Percentiles rank a stretch among this genome's conserved stretches.
Evolutionary conservation across 352 stramenopile genomes (phyloP).

Genomic region (Chrysophaeum taylorii): DNA sequence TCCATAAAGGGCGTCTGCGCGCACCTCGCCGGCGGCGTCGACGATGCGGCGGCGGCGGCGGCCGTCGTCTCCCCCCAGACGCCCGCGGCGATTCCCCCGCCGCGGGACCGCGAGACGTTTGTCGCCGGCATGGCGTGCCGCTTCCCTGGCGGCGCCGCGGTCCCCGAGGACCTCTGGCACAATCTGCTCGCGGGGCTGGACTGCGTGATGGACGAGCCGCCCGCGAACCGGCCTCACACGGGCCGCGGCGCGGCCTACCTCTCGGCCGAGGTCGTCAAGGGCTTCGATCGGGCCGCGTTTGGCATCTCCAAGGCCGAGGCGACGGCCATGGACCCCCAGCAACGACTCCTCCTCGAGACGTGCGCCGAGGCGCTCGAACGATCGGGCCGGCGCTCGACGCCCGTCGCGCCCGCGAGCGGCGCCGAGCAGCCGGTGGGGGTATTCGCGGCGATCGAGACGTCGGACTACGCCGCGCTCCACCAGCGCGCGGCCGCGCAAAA

Average conservation of each 20-base stretch:
- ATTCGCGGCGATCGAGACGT: conserved; percentile 9
- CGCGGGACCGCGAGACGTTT: neutral
- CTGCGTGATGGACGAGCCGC: neutral
- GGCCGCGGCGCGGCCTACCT: neutral
- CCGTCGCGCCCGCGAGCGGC: neutral
- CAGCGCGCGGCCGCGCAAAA: neutral
- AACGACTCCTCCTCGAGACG: neutral
- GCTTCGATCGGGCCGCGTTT: neutral
- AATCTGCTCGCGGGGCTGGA: neutral
- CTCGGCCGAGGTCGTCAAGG: neutral
- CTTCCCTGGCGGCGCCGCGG: neutral
- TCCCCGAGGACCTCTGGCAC: neutral
- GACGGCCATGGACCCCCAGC: conserved; percentile 12
- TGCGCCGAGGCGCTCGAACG: neutral
- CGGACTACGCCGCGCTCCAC: conserved; percentile 5
- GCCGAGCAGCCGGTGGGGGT: neutral
- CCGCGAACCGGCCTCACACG: conserved; percentile 1
- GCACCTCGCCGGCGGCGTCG: neutral
- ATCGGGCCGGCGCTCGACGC: neutral
- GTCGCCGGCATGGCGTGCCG: neutral
- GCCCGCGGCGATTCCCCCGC: neutral
- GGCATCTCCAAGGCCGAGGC: conserved; percentile 1
- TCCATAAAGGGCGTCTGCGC: neutral
- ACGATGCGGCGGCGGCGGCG: neutral
- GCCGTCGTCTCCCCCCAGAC: neutral